phyloP scores from a whole-genome alignment of 805 yeast genomes.

The Starmerella bombi region DNA sequence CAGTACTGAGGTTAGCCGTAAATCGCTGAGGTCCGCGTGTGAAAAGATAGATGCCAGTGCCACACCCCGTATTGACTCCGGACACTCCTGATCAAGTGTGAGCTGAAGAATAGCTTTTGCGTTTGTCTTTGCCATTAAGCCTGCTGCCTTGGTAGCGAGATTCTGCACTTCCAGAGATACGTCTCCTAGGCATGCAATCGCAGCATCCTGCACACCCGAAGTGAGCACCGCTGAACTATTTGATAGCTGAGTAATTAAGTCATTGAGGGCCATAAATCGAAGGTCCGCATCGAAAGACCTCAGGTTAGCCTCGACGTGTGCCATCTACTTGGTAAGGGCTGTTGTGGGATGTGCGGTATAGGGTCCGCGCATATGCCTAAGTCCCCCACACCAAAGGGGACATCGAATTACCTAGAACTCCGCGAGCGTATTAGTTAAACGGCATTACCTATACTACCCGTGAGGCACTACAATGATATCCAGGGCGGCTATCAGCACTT shows the following conservation, averaged over 20 bases:
- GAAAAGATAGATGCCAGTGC: conserved; percentile 6
- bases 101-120: conserved; percentile 21
- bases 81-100: conserved; percentile 24
- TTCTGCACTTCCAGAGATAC: conserved; percentile 59
- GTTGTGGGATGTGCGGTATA: no score
- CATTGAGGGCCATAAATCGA: conserved; percentile 75
- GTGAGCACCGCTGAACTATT: neutral
- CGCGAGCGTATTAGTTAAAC: no score
- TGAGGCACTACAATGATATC: no score
- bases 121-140: conserved; percentile 25
- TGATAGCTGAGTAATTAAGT: conserved; percentile 24
- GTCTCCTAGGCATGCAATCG: conserved; percentile 41
- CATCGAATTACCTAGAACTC: no score
- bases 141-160: conserved; percentile 52
- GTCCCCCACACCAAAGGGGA: no score
- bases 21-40: conserved; percentile 21
- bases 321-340: no score
- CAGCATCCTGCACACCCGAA: conserved; percentile 21
- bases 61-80: conserved; percentile 5
- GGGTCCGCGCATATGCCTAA: no score
- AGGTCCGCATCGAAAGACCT: conserved; percentile 80
- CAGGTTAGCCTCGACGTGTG: no score
- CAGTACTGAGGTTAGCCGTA: neutral
- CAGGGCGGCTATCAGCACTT: no score
- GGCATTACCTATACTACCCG: no score